These are phyloP conservation scores for Dactylellina cionopaga DNA, from an alignment of 2,329 filamentous ascomycete genomes.

Conservation along the genomic window DNA sequence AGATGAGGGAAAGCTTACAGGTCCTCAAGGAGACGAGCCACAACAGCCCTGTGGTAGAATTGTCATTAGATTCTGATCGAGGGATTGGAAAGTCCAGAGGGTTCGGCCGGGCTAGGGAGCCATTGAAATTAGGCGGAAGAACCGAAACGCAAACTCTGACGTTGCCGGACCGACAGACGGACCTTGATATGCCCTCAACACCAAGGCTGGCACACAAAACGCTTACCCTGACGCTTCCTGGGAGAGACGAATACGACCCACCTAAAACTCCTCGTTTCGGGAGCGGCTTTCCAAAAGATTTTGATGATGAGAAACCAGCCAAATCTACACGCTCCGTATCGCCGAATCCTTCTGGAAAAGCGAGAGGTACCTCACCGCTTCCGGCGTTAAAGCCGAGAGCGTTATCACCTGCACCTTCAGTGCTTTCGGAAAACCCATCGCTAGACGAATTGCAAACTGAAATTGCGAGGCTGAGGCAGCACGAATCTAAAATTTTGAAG, in stretches of 20 bases:
- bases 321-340: slow-evolving; percentile 24
- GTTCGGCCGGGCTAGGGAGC: slow-evolving; percentile 51
- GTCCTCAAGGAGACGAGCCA: slow-evolving; percentile 77
- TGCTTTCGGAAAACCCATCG: slow-evolving; percentile 52
- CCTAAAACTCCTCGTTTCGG: slow-evolving; percentile 47
- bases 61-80: slow-evolving; percentile 62
- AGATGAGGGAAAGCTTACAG: slow-evolving; percentile 76
- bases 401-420: slow-evolving; percentile 33
- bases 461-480: slow-evolving; percentile 35
- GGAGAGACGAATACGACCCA: slow-evolving; percentile 46
- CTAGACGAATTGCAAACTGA: slow-evolving; percentile 54
- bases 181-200: slow-evolving; percentile 38
- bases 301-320: slow-evolving; percentile 43
- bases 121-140: slow-evolving; percentile 44
- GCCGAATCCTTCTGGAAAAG: slow-evolving; percentile 34
- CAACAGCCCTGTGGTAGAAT: slow-evolving; percentile 61
- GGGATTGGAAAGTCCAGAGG: slow-evolving; percentile 57
- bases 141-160: slow-evolving; percentile 59
- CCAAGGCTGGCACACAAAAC: slow-evolving; percentile 42
- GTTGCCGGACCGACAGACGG: slow-evolving; percentile 42
- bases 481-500: slow-evolving; percentile 61
- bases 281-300: slow-evolving; percentile 46
- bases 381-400: slow-evolving; percentile 54
- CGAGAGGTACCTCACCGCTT: slow-evolving; percentile 36
- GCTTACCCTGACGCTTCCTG: slow-evolving; percentile 36